Evolutionary conservation across 129 eudicot species (phyloP).

Genomic region (Flaveria ramosissima): DNA sequence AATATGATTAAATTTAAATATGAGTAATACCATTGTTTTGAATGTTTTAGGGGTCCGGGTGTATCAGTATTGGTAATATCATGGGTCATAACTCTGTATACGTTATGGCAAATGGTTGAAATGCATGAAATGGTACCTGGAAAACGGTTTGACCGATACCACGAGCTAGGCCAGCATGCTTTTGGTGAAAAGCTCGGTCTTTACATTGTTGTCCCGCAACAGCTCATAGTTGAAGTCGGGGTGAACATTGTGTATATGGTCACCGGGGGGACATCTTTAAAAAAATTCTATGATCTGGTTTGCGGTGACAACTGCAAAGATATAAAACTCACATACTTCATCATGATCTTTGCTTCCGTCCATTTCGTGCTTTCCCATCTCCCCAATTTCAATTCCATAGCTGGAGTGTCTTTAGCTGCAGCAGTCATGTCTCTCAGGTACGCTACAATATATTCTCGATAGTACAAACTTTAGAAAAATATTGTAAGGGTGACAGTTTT

Average conservation of each 20-base stretch:
- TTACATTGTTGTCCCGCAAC: conserved; percentile 23
- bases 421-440: conserved; percentile 36
- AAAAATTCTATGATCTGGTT: conserved; percentile 24
- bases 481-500: not conserved
- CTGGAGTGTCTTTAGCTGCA: conserved; percentile 35
- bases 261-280: conserved; percentile 15
- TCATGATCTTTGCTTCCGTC: conserved; percentile 13
- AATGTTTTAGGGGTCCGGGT: conserved; percentile 38
- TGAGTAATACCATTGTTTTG: not conserved
- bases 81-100: conserved; percentile 23
- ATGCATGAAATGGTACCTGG: conserved; percentile 41
- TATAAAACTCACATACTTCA: conserved; percentile 33
- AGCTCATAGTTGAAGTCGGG: conserved; percentile 14
- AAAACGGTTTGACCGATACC: conserved; percentile 43
- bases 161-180: conserved; percentile 46
- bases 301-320: conserved; percentile 30
- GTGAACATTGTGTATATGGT: conserved; percentile 12
- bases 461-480: not conserved
- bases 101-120: conserved; percentile 21
- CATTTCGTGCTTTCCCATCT: conserved; percentile 21
- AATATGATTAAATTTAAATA: no score
- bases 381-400: conserved; percentile 31
- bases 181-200: conserved; percentile 39
- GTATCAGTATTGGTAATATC: conserved; percentile 28
- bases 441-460: not conserved